Evolutionary conservation across 805 yeast genomes (phyloP), one percentile per base, ranked within the genome.

Genomic region (Metschnikowia orientalis): DNA sequence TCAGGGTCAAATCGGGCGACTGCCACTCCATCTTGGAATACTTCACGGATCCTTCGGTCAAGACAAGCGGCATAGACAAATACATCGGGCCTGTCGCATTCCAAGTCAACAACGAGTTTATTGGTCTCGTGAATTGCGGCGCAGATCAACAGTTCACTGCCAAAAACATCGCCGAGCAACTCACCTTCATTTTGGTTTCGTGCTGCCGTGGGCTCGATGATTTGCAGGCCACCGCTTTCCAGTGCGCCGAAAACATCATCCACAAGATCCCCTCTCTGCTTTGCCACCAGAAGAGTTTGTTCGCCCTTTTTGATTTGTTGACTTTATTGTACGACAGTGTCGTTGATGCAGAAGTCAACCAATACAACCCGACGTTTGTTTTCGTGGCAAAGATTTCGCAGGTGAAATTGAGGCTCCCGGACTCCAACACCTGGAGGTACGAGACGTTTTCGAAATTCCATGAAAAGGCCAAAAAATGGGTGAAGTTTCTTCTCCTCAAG

Each of bases 11-110:
- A 32, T 68, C 81, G 6, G 97, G 97, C 9, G 80, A 81, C 43
- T 82, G 95, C 44, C 79, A 94, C 0, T 77, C 79, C n/a, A 65
- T 78, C 21, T 69, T 90, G 34, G 69, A 71, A 23, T 92, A 92
- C 59, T 81, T 82, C 46, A 82, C 92, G 1, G 97, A 92, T 51
- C 92, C 95, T 2, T 81, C 94, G 0, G 68, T 86, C 42, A 67
- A 71, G 22, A 73, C 72, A 15, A 67, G 84, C 22, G 85, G 80
- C 7, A 72, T 87, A 9, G 84, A 80, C 34, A 79, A 73, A 41
- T 77, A 73, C 38, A 72, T 89, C 55, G 80, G 80, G 0, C 69
- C 71, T 4, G 73, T 90, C 38, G 75, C 90, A 0, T 68, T 67
- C 40, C 67, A 73, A 30, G 68, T 82, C 32, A 71, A 77, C 17